Conservation (phyloP, 495 filamentous ascomycete species). For the Penicillium robsamsonii region DNA sequence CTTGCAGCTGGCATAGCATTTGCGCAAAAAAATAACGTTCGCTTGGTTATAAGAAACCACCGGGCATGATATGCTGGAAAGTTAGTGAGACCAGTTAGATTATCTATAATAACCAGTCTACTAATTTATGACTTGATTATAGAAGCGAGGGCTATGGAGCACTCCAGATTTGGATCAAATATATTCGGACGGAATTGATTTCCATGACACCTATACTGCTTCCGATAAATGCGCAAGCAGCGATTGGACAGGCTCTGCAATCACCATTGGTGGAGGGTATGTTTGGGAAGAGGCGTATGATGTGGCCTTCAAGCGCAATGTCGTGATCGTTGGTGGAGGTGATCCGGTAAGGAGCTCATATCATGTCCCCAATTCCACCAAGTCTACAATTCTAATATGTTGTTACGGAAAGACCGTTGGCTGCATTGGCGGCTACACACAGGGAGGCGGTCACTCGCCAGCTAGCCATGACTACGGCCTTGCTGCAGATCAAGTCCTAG, state of each 20-base stretch:
- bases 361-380: not conserved
- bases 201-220: conserved; percentile 25
- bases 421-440: conserved; percentile 37
- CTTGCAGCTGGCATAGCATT: conserved; percentile 40
- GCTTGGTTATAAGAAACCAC: conserved; percentile 60
- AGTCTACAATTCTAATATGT: not conserved
- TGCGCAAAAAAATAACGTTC: conserved; percentile 52
- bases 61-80: conserved; percentile 46
- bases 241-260: conserved; percentile 32
- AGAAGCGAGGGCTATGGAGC: conserved; percentile 38
- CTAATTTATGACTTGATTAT: not conserved
- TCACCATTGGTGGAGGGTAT: conserved; percentile 38
- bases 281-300: conserved; percentile 37
- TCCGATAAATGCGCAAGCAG: conserved; percentile 15
- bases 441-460: conserved; percentile 39
- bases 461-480: conserved; percentile 31
- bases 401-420: conserved; percentile 31
- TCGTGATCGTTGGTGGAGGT: conserved; percentile 38
- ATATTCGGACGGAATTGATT: conserved; percentile 30
- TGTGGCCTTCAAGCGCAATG: conserved; percentile 22
- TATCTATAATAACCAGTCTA: conserved; percentile 26
- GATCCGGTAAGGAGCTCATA: conserved; percentile 22
- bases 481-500: conserved; percentile 40
- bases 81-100: conserved; percentile 32
- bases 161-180: conserved; percentile 39